Evolutionary conservation across 2,329 filamentous ascomycete species (phyloP).

Genomic region (Corynespora cassiicola): DNA sequence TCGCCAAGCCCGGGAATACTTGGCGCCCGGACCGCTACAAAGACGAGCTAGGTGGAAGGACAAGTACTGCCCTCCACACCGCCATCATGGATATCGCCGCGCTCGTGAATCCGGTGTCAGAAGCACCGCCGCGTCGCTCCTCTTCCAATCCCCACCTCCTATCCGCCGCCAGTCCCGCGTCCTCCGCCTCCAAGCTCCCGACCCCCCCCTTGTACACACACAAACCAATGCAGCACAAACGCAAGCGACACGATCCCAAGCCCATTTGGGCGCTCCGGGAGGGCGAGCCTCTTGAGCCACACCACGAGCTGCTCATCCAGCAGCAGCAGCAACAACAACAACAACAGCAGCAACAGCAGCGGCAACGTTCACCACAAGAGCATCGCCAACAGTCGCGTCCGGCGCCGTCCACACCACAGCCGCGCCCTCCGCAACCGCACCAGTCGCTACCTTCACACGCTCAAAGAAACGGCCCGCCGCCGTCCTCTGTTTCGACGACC

Average conservation of each 20-base stretch:
- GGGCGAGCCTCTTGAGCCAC: slow-evolving; percentile 14
- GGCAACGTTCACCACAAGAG: slow-evolving; percentile 16
- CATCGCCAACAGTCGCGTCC: slow-evolving; percentile 7
- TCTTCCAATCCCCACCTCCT: slow-evolving; percentile 35
- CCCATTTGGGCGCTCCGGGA: slow-evolving; percentile 45
- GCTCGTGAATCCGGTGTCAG: slow-evolving; percentile 41
- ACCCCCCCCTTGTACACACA: slow-evolving; percentile 27
- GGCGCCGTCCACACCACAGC: slow-evolving; percentile 16
- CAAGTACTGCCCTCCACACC: slow-evolving; percentile 24
- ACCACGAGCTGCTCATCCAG: too few relatives aligned
- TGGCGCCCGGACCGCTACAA: too few relatives aligned
- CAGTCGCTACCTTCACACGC: slow-evolving; percentile 7
- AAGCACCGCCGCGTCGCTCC: slow-evolving; percentile 39
- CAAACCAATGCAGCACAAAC: slow-evolving; percentile 37
- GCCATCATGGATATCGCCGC: slow-evolving; percentile 43
- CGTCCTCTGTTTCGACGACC: slow-evolving; percentile 11
- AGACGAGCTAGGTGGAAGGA: slow-evolving; percentile 16
- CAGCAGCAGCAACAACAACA: slow-evolving; percentile 29
- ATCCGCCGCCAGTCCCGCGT: slow-evolving; percentile 34
- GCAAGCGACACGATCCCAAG: slow-evolving; percentile 44
- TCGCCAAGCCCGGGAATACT: too few relatives aligned
- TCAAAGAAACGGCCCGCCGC: slow-evolving; percentile 24
- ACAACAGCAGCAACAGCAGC: slow-evolving; percentile 28
- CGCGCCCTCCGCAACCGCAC: slow-evolving; percentile 14
- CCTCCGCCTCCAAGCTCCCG: slow-evolving; percentile 34